Evolutionary conservation across 2,329 filamentous ascomycete species (phyloP), one percentile per base, ranked within the genome.

Genomic region (Colletotrichum graminicola): DNA sequence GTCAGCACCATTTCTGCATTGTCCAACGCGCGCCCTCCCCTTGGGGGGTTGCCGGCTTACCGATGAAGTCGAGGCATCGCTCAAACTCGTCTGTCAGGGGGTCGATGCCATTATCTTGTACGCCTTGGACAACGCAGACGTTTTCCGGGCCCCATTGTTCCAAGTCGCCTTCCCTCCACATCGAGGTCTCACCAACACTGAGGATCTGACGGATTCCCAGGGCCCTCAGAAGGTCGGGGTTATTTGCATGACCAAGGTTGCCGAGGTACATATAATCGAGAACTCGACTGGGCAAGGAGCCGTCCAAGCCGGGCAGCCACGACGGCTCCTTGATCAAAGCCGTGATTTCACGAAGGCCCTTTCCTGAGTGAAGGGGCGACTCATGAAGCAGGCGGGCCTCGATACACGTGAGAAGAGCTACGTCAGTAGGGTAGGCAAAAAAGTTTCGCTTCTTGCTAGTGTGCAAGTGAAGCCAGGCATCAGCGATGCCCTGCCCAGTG

Each of bases 21-120:
- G 4, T 32, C 52, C 66, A 51, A 18, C 23, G 52, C 18, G 18
- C 18, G 41, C 7, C 41, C 12, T 16, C 29, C 29, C 4, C 29
- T 29, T 29, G 29, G 1, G 3, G 41, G n/a, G 21, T 7, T 26
- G 21, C 14, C 16, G 63, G 85, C 93, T 81, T 84, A 98, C 95
- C 92, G 79, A 99, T 97, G 77, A 98, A 99, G 36, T 93, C 90
- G 56, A 99, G 85, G 78, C 95, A 98, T 49, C 92, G 87, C 75
- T 91, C 88, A 81, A 98, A 97, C 75, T 98, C 93, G 43, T 92
- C 89, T 41, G 91, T 97, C 76, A 99, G 83, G 5, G 95, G 92
- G 81, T 99, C 96, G 73, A 98, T 96, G 5, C 96, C 96, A 78
- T 99, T 99, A 78, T 99, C 96, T 79, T 98, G 96, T 7, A 99